phyloP scores from a whole-genome alignment of 495 filamentous ascomycete genomes.

The Apodospora peruviana region DNA sequence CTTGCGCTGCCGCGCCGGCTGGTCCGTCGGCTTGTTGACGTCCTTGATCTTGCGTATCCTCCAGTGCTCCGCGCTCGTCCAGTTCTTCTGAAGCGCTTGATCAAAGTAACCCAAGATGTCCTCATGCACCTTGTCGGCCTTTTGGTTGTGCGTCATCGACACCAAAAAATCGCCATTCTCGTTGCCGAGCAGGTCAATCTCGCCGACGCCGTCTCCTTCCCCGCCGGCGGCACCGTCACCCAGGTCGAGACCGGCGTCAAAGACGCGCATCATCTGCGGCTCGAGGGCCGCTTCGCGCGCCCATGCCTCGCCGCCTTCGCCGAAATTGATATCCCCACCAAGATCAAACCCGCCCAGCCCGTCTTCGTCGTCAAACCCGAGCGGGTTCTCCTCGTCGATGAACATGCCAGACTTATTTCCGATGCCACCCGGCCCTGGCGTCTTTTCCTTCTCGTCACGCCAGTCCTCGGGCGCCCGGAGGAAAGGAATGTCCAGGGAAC shows the following conservation, averaged over 20 bases:
- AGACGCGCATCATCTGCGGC: constrained; percentile 57
- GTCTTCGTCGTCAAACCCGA: constrained; percentile 81
- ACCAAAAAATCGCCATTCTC: constrained; percentile 61
- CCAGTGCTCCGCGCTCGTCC: constrained; percentile 99
- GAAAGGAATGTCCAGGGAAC: constrained; percentile 86
- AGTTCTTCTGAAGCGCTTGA: constrained; percentile 89
- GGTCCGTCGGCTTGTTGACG: constrained; percentile 54
- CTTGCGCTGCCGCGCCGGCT: constrained; percentile 61
- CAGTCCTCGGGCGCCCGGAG: constrained; percentile 85
- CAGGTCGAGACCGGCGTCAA: constrained; percentile 45
- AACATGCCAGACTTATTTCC: constrained; percentile 77
- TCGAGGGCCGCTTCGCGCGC: constrained; percentile 61
- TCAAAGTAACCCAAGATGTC: constrained; percentile 98
- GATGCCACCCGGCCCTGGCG: constrained; percentile 46
- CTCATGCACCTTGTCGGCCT: constrained; percentile 64
- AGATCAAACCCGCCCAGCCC: constrained; percentile 72
- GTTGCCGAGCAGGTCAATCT: constrained; percentile 53
- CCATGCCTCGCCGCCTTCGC: constrained; percentile 72
- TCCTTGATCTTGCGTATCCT: constrained; percentile 92
- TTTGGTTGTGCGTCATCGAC: constrained; percentile 58
- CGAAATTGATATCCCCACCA: constrained; percentile 59
- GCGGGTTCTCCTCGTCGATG: constrained; percentile 71
- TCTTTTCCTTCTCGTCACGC: constrained; percentile 54
- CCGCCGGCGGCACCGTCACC: constrained; percentile 46
- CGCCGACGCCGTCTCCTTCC: constrained; percentile 58